phyloP scores from a whole-genome alignment of 2,329 filamentous ascomycete genomes.

The Pseudopyrenochaeta lycopersici region DNA sequence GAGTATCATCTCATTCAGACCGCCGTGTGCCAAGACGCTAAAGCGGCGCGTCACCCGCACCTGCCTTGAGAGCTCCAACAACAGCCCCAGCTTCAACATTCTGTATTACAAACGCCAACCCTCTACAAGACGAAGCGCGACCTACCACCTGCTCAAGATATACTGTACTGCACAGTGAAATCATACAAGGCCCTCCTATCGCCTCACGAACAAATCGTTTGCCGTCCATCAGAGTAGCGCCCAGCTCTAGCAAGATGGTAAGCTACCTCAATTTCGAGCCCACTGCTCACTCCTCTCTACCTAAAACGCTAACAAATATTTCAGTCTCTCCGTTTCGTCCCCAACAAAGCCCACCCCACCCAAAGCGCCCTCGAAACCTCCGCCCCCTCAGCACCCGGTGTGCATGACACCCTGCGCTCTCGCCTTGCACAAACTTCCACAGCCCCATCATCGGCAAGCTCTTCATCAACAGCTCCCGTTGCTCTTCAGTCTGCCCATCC shows the following conservation, averaged over 20 bases:
- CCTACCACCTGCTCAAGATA: too few relatives aligned
- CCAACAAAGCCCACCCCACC: constrained; percentile 69
- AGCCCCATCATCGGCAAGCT: constrained; percentile 35
- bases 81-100: constrained; percentile 20
- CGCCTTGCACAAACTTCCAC: constrained; percentile 71
- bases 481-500: constrained; percentile 78
- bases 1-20: too few relatives aligned
- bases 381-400: constrained; percentile 89
- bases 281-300: neutral
- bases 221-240: neutral
- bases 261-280: neutral
- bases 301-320: constrained; percentile 2
- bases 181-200: too few relatives aligned
- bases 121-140: neutral
- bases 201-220: too few relatives aligned
- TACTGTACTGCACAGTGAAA: too few relatives aligned
- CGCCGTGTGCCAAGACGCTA: constrained; percentile 39
- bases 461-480: constrained; percentile 38
- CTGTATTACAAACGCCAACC: constrained; percentile 7
- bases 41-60: constrained; percentile 40
- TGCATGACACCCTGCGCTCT: constrained; percentile 91
- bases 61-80: constrained; percentile 42
- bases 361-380: constrained; percentile 63
- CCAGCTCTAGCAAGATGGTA: constrained; percentile 22
- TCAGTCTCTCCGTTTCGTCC: constrained; percentile 90